Evolutionary conservation across 208 protist genomes (phyloP), one percentile per base, ranked within the genome.

Genomic region (Crithidia expoeki): DNA sequence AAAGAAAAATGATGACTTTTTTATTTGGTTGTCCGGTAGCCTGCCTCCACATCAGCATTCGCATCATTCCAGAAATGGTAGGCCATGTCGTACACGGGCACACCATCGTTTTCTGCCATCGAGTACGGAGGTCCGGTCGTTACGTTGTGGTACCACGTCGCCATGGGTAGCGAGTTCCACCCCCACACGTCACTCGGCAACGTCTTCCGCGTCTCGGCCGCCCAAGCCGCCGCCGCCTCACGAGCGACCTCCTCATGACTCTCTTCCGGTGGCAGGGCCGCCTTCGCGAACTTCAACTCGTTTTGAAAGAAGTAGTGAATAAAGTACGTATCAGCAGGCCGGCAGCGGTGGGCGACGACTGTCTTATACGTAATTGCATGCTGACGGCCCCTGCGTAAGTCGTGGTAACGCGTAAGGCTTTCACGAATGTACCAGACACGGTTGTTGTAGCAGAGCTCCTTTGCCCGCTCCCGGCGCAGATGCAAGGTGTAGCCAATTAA

Each of bases 51-150:
- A n/a, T n/a, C n/a, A n/a, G n/a, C n/a, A n/a, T n/a, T n/a, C n/a
- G n/a, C n/a, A n/a, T n/a, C n/a, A n/a, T n/a, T n/a, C n/a, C n/a
- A n/a, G n/a, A n/a, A n/a, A n/a, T n/a, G n/a, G n/a, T n/a, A n/a
- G n/a, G n/a, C n/a, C n/a, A n/a, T n/a, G n/a, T n/a, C n/a, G 23
- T 70, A 70, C 52, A 70, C 64, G 28, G 64, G 38, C 38, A 70
- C 64, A 11, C 36, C 23, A 36, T 70, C 64, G n/a, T 17, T 32
- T 11, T 32, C 30, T 2, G 19, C 17, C 36, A 70, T 36, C 19
- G 34, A 27, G 53, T 70, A 70, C 4, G 7, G 4, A 4, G 53
- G 53, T 40, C 10, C 47, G 7, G 14, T 17, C 19, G 16, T 12
- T 28, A 6, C 5, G 2, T 1, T 1, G 21, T 23, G 53, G 2